phyloP scores from a whole-genome alignment of 2,329 filamentous ascomycete genomes.

The Paracoccidioides brasiliensis region DNA sequence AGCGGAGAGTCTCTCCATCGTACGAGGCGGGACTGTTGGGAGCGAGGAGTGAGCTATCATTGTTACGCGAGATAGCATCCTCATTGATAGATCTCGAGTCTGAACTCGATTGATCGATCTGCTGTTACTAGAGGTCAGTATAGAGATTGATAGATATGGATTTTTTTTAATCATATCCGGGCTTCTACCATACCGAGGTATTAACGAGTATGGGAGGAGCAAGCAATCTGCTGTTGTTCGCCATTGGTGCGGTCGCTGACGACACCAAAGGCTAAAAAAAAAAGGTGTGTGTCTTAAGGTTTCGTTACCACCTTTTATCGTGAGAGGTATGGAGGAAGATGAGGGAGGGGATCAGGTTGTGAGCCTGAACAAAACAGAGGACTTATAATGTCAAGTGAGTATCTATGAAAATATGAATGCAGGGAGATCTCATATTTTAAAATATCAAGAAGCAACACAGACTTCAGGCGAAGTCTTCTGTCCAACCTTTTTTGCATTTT shows the following conservation, averaged over 20 bases:
- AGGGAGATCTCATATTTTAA: not conserved
- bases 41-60: conserved; percentile 11
- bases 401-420: not conserved
- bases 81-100: conserved; percentile 1
- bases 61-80: conserved; percentile 4
- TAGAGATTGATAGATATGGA: not conserved
- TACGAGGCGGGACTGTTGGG: conserved; percentile 14
- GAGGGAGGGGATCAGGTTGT: not conserved
- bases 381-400: too few relatives aligned
- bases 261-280: not conserved
- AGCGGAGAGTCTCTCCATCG: conserved; percentile 33
- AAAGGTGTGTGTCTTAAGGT: not conserved
- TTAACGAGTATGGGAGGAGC: conserved; percentile 10
- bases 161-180: not conserved
- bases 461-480: not conserved
- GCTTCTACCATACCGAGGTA: conserved; percentile 8
- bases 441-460: not conserved
- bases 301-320: not conserved
- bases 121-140: not conserved
- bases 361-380: not conserved
- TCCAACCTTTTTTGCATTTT: not conserved
- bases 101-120: conserved; percentile 4
- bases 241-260: conserved; percentile 5
- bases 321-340: not conserved
- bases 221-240: conserved; percentile 10